A percentile compares a stretch with the other conserved stretches of the same genome.
Conservation (phyloP, 1,139 yeast genomes). For the Pichia sp. region DNA sequence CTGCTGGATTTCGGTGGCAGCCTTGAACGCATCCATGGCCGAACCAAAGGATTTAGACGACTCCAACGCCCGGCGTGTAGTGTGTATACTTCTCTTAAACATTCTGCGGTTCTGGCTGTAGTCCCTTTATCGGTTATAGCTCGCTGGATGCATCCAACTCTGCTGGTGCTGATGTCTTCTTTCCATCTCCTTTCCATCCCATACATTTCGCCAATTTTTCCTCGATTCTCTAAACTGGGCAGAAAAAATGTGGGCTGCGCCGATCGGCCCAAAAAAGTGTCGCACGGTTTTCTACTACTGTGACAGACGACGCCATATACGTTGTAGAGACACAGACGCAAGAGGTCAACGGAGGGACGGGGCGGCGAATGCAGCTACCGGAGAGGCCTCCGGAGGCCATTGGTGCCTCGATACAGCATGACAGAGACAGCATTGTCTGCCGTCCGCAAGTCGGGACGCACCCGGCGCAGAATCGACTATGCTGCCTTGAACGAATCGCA, state of each 20-base stretch:
- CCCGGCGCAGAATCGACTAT: constrained; percentile 51
- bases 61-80: background rate
- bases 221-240: too few relatives aligned
- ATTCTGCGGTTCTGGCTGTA: background rate
- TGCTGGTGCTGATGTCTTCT: too few relatives aligned
- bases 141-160: too few relatives aligned
- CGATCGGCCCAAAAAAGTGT: too few relatives aligned
- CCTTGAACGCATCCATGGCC: constrained; percentile 10
- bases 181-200: too few relatives aligned
- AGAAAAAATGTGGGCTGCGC: too few relatives aligned
- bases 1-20: constrained; percentile 6
- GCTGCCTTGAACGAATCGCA: constrained; percentile 78
- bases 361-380: too few relatives aligned
- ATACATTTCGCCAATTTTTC: too few relatives aligned
- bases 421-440: background rate
- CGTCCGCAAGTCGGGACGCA: constrained; percentile 13
- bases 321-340: background rate
- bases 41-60: constrained; percentile 3
- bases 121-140: too few relatives aligned
- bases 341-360: background rate
- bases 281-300: too few relatives aligned
- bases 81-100: constrained; percentile 8
- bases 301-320: too few relatives aligned
- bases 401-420: background rate
- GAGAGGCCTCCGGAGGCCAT: too few relatives aligned